Conservation (phyloP, 179 eudicot species). For the Patellifolia procumbens region DNA sequence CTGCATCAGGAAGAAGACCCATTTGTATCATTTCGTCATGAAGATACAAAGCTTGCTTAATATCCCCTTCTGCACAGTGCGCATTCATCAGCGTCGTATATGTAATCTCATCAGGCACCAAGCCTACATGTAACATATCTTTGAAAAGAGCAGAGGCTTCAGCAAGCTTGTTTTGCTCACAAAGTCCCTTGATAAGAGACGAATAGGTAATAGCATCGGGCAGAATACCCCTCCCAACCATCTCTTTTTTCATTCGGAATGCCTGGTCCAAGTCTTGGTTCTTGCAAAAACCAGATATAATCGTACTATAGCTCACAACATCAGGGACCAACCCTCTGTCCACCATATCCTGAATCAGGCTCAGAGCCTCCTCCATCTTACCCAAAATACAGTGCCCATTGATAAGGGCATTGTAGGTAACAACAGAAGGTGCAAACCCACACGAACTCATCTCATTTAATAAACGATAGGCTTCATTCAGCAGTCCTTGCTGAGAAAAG, state of each 20-base stretch:
- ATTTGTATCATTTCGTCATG: conserved; percentile 79
- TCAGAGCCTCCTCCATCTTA: conserved; percentile 68
- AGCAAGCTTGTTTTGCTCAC: conserved; percentile 55
- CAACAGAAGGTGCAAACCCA: conserved; percentile 75
- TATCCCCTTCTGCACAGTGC: conserved; percentile 71
- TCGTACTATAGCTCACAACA: conserved; percentile 84
- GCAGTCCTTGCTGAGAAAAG: conserved; percentile 71
- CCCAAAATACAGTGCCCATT: conserved; percentile 80
- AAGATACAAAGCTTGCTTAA: conserved; percentile 60
- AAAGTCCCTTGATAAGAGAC: conserved; percentile 81
- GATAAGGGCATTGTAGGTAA: conserved; percentile 82
- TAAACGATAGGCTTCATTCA: conserved; percentile 68
- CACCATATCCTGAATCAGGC: conserved; percentile 51
- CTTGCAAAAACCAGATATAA: conserved; percentile 76
- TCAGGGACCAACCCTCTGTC: conserved; percentile 66
- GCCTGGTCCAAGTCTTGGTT: conserved; percentile 62
- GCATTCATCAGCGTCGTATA: conserved; percentile 82
- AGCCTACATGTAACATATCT: conserved; percentile 63
- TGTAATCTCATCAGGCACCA: conserved; percentile 73
- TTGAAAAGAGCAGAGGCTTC: conserved; percentile 72
- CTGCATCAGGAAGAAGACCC: conserved; percentile 85
- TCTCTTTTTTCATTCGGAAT: conserved; percentile 62
- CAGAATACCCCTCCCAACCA: conserved; percentile 61
- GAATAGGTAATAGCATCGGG: conserved; percentile 90
- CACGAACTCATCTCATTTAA: conserved; percentile 58